Evolutionary conservation across 2,329 filamentous ascomycete species (phyloP).

Genomic region (Graphilbum ipis-grandicollis): DNA sequence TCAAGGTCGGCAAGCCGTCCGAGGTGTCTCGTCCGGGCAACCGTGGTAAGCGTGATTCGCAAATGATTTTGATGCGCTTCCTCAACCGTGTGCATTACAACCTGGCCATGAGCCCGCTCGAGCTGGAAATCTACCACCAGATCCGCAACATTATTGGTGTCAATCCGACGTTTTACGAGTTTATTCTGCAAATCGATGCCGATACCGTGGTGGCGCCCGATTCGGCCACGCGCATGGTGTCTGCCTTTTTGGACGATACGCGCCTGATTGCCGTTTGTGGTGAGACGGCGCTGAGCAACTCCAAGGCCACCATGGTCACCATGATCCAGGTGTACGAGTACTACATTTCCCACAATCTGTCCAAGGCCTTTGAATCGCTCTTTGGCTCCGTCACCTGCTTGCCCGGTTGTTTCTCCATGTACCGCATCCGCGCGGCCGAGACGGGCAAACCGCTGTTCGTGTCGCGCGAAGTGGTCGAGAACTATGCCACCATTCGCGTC

Average conservation of each 20-base stretch:
- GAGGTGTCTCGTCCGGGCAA: slow-evolving; percentile 91
- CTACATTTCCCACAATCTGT: slow-evolving; percentile 92
- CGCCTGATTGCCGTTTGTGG: slow-evolving; percentile 87
- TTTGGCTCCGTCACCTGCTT: slow-evolving; percentile 96
- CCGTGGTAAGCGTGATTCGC: slow-evolving; percentile 96
- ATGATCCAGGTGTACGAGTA: slow-evolving; percentile 99
- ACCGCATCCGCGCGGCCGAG: slow-evolving; percentile 85
- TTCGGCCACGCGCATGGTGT: slow-evolving; percentile 80
- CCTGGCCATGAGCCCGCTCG: slow-evolving; percentile 83
- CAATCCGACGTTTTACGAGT: slow-evolving; percentile 97
- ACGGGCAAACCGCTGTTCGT: slow-evolving; percentile 93
- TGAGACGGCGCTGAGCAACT: slow-evolving; percentile 84
- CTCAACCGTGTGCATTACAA: slow-evolving; percentile 98
- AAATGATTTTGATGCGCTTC: slow-evolving; percentile 98
- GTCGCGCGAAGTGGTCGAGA: slow-evolving; percentile 74
- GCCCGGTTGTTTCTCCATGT: slow-evolving; percentile 98
- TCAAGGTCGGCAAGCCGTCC: slow-evolving; percentile 95
- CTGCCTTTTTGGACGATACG: slow-evolving; percentile 80
- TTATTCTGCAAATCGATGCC: slow-evolving; percentile 88
- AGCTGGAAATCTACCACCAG: slow-evolving; percentile 97
- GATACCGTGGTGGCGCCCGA: slow-evolving; percentile 88
- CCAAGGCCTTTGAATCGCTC: slow-evolving; percentile 94
- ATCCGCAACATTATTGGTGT: slow-evolving; percentile 98
- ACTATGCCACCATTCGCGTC: slow-evolving; percentile 83
- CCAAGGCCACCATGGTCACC: slow-evolving; percentile 82